These are phyloP conservation scores for Lichtheimia hyalospora DNA, from an alignment of 371 early-diverging fungal genomes.

Conservation along the genomic window DNA sequence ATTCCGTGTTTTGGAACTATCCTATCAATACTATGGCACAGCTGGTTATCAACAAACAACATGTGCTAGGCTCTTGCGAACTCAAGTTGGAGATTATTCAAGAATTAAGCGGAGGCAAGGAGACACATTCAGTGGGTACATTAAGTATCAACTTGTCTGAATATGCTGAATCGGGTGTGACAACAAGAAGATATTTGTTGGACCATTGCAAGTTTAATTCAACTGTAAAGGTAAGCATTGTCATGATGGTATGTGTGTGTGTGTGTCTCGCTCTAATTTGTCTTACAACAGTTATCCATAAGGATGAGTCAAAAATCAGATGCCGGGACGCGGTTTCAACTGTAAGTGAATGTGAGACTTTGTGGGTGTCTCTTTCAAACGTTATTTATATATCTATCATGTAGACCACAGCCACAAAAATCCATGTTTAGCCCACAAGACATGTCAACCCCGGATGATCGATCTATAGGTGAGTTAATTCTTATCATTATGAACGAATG, in stretches of 20 bases:
- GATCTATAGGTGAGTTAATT: conserved; percentile 20
- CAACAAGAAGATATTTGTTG: conserved; percentile 39
- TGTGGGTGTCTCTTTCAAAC: conserved; percentile 11
- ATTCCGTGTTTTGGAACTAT: conserved; percentile 54
- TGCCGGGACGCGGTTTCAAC: conserved; percentile 31
- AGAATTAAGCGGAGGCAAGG: conserved; percentile 59
- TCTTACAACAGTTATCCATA: conserved; percentile 40
- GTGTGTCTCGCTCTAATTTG: not conserved
- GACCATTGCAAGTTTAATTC: conserved; percentile 52
- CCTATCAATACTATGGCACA: conserved; percentile 41
- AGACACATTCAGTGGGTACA: conserved; percentile 52
- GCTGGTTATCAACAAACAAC: conserved; percentile 58
- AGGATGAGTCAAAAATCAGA: conserved; percentile 45
- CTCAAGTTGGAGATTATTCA: conserved; percentile 56
- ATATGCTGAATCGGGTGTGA: conserved; percentile 39
- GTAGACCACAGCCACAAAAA: conserved; percentile 15
- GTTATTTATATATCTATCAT: conserved; percentile 17
- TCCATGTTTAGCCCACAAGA: conserved; percentile 9
- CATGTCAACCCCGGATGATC: conserved; percentile 8
- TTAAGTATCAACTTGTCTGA: conserved; percentile 47
- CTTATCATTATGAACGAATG: conserved; percentile 15
- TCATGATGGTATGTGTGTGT: not conserved
- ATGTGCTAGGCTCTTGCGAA: conserved; percentile 57
- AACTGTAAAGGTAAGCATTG: conserved; percentile 38
- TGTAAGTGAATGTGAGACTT: conserved; percentile 23